Conservation (phyloP, 768 basidiomycete genomes). For the Mycena belliarum region DNA sequence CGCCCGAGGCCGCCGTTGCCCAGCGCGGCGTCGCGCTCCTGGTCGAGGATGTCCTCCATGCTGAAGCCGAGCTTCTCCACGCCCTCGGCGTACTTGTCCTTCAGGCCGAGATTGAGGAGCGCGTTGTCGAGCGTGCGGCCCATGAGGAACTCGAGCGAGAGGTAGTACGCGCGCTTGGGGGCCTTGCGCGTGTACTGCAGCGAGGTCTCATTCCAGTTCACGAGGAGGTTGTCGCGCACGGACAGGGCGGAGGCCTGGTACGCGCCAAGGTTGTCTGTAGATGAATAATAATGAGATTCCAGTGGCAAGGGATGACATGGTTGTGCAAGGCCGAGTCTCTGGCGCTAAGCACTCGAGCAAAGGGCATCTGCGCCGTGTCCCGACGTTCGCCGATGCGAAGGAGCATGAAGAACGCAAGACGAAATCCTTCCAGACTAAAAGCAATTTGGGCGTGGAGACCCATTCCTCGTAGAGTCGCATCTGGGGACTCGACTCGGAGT, state of each 20-base stretch:
- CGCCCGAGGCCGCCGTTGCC: constrained; percentile 97
- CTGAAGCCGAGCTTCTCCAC: constrained; percentile 82
- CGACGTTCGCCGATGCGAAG: no score
- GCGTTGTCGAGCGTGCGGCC: constrained; percentile 75
- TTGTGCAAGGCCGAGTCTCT: no score
- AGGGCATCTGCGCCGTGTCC: no score
- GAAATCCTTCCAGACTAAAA: no score
- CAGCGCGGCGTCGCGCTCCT: constrained; percentile 91
- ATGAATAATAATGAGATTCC: constrained; percentile 1
- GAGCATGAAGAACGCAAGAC: no score
- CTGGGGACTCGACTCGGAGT: no score
- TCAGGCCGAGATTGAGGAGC: constrained; percentile 75
- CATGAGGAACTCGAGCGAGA: constrained; percentile 93
- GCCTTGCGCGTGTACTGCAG: constrained; percentile 75
- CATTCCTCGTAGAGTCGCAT: not conserved
- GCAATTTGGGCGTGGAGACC: not conserved
- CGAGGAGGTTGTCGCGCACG: constrained; percentile 85
- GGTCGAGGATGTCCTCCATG: constrained; percentile 82
- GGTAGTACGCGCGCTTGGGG: constrained; percentile 91
- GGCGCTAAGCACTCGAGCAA: no score
- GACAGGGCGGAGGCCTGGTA: constrained; percentile 92
- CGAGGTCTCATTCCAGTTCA: constrained; percentile 88
- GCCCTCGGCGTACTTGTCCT: constrained; percentile 69
- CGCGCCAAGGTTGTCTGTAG: constrained; percentile 71
- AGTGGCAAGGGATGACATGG: not conserved